phyloP scores from a whole-genome alignment of 345 rosid species.

The Acer negundo region DNA sequence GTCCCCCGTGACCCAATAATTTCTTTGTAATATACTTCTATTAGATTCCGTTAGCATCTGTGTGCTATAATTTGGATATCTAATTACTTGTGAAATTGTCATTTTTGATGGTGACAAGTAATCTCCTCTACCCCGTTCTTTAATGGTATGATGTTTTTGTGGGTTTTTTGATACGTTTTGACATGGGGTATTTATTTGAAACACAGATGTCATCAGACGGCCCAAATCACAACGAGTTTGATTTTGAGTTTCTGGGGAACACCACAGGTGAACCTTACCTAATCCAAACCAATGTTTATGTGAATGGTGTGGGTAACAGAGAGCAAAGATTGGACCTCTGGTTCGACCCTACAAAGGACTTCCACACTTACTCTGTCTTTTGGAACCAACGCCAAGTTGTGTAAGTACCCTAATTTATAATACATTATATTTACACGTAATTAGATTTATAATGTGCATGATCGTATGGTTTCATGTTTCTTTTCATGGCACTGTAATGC shows the following conservation, averaged over 20 bases:
- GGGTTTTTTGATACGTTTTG: not conserved
- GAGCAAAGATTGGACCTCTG: slow-evolving; percentile 91
- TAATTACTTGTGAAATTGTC: not conserved
- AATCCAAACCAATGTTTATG: slow-evolving; percentile 85
- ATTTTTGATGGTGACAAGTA: not conserved
- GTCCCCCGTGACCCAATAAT: slow-evolving; percentile 4
- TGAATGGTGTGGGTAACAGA: slow-evolving; percentile 93
- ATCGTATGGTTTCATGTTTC: too few species aligned
- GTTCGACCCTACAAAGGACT: slow-evolving; percentile 95
- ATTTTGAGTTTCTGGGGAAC: slow-evolving; percentile 95
- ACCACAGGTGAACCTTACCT: slow-evolving; percentile 88
- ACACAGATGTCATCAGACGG: slow-evolving; percentile 98
- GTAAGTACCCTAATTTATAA: slow-evolving; percentile 42
- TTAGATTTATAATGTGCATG: too few species aligned
- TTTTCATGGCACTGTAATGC: too few species aligned
- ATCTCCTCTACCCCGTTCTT: not conserved
- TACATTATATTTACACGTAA: not conserved
- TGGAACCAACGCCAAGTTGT: slow-evolving; percentile 89
- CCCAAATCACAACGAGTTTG: slow-evolving; percentile 87
- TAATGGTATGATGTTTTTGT: not conserved
- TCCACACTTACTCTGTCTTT: slow-evolving; percentile 77
- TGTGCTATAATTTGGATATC: not conserved
- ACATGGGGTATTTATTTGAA: not conserved
- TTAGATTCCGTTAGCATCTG: not conserved
- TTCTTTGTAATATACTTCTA: not conserved